These are phyloP conservation scores for Penicillium lividum DNA, from an alignment of 495 filamentous ascomycete genomes.

Conservation along the genomic window DNA sequence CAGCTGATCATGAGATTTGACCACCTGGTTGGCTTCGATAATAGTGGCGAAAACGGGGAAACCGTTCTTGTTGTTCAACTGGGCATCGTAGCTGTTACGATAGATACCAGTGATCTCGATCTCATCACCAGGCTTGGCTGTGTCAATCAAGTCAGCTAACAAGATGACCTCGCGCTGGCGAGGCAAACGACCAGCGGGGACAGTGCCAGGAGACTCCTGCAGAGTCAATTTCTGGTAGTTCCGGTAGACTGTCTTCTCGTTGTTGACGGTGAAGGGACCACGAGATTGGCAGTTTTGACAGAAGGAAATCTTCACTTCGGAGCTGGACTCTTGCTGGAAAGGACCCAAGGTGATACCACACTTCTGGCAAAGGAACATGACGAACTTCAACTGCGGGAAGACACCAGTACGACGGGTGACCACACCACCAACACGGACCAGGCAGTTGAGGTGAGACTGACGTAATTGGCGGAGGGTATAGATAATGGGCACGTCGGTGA, in stretches of 20 bases:
- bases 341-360: constrained; percentile 90
- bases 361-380: constrained; percentile 95
- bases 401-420: constrained; percentile 96
- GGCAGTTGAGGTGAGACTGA: constrained; percentile 94
- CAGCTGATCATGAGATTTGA: constrained; percentile 97
- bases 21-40: constrained; percentile 93
- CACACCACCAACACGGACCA: constrained; percentile 91
- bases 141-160: constrained; percentile 96
- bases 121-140: constrained; percentile 95
- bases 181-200: constrained; percentile 93
- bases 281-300: constrained; percentile 97
- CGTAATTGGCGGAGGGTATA: constrained; percentile 97
- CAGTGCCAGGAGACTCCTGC: constrained; percentile 96
- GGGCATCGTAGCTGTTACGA: constrained; percentile 96
- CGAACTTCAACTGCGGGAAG: constrained; percentile 97
- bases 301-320: constrained; percentile 93
- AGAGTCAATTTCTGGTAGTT: constrained; percentile 99
- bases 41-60: constrained; percentile 99
- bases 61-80: constrained; percentile 97
- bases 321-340: constrained; percentile 94
- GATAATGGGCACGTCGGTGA: constrained; percentile 88
- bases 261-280: constrained; percentile 94
- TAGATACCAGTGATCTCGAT: constrained; percentile 97
- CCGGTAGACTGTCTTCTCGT: constrained; percentile 97
- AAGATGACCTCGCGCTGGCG: constrained; percentile 94